Percentiles rank a stretch among this genome's conserved stretches.
These are phyloP conservation scores for Lodderomyces metapsilosis DNA, from an alignment of 1,139 yeast genomes.

Conservation along the genomic window DNA sequence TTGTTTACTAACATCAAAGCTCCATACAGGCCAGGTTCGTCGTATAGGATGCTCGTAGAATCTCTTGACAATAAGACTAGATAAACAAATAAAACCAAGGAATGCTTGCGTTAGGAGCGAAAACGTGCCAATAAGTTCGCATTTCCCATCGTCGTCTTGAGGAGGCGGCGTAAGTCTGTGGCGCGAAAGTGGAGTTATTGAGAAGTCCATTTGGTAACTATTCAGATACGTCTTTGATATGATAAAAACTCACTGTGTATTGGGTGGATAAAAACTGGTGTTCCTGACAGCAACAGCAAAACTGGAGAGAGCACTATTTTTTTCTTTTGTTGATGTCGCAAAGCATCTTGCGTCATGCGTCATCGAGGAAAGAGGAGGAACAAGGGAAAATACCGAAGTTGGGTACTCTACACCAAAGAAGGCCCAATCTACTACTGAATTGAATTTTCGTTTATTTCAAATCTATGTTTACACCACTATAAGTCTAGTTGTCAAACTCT, in stretches of 20 bases:
- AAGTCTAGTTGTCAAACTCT: no score
- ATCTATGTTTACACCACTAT: constrained; percentile 1
- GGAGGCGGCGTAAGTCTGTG: constrained; percentile 1
- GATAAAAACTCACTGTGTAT: no score
- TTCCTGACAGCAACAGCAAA: no score
- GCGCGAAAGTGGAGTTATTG: background rate
- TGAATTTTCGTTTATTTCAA: constrained; percentile 1
- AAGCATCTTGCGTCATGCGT: background rate
- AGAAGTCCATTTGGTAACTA: background rate
- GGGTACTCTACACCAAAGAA: no score
- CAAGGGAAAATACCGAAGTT: no score
- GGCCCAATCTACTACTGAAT: background rate
- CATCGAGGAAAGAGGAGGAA: no score
- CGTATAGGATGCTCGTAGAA: constrained; percentile 73
- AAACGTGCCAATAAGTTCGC: constrained; percentile 72
- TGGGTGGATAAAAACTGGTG: no score
- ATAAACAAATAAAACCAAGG: constrained; percentile 73
- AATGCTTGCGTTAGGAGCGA: constrained; percentile 62
- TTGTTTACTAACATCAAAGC: constrained; percentile 87
- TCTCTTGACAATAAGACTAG: constrained; percentile 73
- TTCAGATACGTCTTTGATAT: background rate
- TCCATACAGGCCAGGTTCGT: constrained; percentile 87
- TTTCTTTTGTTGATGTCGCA: no score
- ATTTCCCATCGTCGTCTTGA: constrained; percentile 29
- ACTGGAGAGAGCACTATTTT: no score